Percentiles rank a stretch among this genome's conserved stretches.
phyloP scores from a whole-genome alignment of 148 eudicot species.

The Rhododendron simsii region DNA sequence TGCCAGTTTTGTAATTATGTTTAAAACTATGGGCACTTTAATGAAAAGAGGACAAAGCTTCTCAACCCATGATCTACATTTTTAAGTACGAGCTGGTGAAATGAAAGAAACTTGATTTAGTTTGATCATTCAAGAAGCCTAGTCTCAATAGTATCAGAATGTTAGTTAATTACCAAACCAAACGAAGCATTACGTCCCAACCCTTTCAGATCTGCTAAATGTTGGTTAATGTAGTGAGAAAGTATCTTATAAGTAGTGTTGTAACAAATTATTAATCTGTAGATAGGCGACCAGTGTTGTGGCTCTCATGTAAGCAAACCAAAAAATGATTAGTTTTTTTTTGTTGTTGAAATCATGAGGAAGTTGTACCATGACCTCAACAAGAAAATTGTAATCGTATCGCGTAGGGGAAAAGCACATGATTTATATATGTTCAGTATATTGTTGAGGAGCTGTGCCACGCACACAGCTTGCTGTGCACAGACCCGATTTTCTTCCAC shows the following conservation, averaged over 20 bases:
- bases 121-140: not conserved
- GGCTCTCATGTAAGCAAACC: not conserved
- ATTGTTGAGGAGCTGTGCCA: too few relatives aligned
- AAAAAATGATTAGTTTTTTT: not conserved
- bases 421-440: not conserved
- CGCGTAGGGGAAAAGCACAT: not conserved
- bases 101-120: not conserved
- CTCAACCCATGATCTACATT: too few relatives aligned
- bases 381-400: not conserved
- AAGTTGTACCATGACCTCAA: not conserved
- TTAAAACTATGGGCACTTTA: too few relatives aligned
- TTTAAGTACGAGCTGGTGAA: too few relatives aligned
- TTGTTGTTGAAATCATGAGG: not conserved
- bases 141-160: not conserved
- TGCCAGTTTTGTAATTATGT: too few relatives aligned
- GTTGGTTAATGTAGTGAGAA: not conserved
- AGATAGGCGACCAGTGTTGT: not conserved
- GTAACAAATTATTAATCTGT: not conserved
- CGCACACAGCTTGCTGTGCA: too few relatives aligned
- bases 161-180: not conserved
- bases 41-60: too few relatives aligned
- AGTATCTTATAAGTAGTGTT: not conserved
- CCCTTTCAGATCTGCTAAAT: not conserved
- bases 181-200: not conserved
- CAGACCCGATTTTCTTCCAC: too few relatives aligned